These are phyloP conservation scores for Aspergillus hiratsukae DNA, from an alignment of 2,329 filamentous ascomycete genomes.

Conservation along the genomic window DNA sequence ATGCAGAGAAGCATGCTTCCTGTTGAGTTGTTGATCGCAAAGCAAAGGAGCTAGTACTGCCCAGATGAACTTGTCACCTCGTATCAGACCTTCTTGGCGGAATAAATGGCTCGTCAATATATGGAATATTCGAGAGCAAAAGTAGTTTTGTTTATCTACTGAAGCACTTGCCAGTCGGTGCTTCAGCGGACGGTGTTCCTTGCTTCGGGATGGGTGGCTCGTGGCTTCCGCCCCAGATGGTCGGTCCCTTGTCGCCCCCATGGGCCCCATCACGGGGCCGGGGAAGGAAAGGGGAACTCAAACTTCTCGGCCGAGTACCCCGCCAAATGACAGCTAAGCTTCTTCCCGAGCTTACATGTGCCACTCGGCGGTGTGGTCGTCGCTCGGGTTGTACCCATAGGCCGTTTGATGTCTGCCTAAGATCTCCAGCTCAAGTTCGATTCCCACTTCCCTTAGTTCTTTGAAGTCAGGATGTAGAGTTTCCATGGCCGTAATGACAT, in stretches of 20 bases:
- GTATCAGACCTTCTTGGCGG: background rate
- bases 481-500: background rate
- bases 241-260: background rate
- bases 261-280: no score
- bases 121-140: background rate
- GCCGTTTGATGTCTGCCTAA: constrained; percentile 7
- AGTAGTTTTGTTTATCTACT: background rate
- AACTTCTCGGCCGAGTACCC: background rate
- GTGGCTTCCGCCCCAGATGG: background rate
- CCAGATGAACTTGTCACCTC: background rate
- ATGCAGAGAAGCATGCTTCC: background rate
- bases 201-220: background rate
- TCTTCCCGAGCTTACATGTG: background rate
- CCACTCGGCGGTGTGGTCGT: background rate
- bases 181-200: background rate
- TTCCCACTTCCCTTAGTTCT: constrained; percentile 15
- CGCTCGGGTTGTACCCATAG: no score
- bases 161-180: background rate
- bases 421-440: constrained; percentile 24
- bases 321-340: background rate
- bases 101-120: no score
- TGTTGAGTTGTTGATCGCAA: background rate
- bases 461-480: constrained; percentile 21
- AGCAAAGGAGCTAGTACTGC: background rate
- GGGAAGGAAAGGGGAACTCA: no score